phyloP scores from a whole-genome alignment of 768 basidiomycete genomes.

The Inosperma sp. region DNA sequence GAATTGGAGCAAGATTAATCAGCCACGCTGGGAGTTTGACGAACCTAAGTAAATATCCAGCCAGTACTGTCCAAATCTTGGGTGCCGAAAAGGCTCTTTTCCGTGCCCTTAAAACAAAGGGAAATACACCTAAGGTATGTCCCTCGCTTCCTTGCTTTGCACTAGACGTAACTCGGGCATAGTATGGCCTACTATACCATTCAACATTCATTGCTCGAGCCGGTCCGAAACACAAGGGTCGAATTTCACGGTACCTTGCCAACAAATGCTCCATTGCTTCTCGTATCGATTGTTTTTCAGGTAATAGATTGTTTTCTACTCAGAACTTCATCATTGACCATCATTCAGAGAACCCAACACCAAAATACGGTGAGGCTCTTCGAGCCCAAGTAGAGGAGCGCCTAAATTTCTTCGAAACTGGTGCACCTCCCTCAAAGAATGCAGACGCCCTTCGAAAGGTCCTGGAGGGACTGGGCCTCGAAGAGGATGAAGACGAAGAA shows the following conservation, averaged over 20 bases:
- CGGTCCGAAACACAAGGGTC: constrained; percentile 90
- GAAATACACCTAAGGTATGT: constrained; percentile 91
- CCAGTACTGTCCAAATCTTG: constrained; percentile 95
- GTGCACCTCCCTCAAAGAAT: constrained; percentile 84
- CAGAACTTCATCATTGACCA: constrained; percentile 1
- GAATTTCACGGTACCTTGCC: constrained; percentile 97
- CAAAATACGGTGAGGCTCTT: constrained; percentile 94
- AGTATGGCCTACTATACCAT: constrained; percentile 98
- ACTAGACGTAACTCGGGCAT: constrained; percentile 9
- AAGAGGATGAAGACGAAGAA: constrained; percentile 57
- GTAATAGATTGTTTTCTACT: constrained; percentile 30
- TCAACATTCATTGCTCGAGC: constrained; percentile 96
- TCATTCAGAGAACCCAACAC: constrained; percentile 68
- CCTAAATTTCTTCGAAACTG: constrained; percentile 89
- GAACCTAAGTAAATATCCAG: constrained; percentile 96
- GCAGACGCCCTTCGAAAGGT: constrained; percentile 91
- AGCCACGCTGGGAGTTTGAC: constrained; percentile 95
- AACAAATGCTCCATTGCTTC: constrained; percentile 99
- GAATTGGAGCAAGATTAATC: constrained; percentile 88
- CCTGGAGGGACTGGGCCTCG: constrained; percentile 68
- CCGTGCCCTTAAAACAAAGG: constrained; percentile 96
- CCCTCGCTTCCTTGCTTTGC: neutral
- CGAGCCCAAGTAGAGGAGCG: constrained; percentile 94
- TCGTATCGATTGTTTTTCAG: constrained; percentile 91
- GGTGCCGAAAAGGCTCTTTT: constrained; percentile 98